These are phyloP conservation scores for Chalaropsis ovoidea DNA, from an alignment of 2,329 filamentous ascomycete genomes.

Conservation along the genomic window DNA sequence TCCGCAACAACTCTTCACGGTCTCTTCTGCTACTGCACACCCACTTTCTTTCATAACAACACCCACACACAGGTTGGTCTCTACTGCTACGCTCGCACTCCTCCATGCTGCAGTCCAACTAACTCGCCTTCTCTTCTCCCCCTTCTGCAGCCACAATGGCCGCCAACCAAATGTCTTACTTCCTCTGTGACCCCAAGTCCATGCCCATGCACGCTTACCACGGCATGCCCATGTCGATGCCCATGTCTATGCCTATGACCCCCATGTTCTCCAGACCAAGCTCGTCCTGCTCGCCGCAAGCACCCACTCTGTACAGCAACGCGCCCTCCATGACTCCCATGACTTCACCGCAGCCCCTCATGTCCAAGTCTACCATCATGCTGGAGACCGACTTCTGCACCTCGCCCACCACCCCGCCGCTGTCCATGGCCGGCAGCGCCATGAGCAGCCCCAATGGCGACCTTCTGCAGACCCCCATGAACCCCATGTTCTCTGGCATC, in stretches of 20 bases:
- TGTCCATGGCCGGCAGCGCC: slow-evolving; percentile 75
- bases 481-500: slow-evolving; percentile 64
- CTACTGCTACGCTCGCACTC: not conserved
- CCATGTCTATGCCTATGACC: slow-evolving; percentile 59
- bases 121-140: slow-evolving; percentile 24
- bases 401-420: slow-evolving; percentile 66
- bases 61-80: slow-evolving; percentile 8
- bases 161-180: slow-evolving; percentile 62
- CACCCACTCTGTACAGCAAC: slow-evolving; percentile 46
- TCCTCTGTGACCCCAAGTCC: slow-evolving; percentile 65
- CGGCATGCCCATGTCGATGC: slow-evolving; percentile 59
- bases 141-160: slow-evolving; percentile 43
- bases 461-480: slow-evolving; percentile 70
- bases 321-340: slow-evolving; percentile 58
- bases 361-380: slow-evolving; percentile 63
- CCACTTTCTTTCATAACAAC: not conserved
- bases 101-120: slow-evolving; percentile 15
- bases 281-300: slow-evolving; percentile 53
- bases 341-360: slow-evolving; percentile 62
- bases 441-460: slow-evolving; percentile 79
- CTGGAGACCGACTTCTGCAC: slow-evolving; percentile 52
- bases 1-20: not conserved
- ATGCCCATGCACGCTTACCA: slow-evolving; percentile 59
- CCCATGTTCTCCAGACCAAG: slow-evolving; percentile 56
- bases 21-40: not conserved